phyloP scores from a whole-genome alignment of 176 grass and related monocot species.

The Aegilops bicornis region DNA sequence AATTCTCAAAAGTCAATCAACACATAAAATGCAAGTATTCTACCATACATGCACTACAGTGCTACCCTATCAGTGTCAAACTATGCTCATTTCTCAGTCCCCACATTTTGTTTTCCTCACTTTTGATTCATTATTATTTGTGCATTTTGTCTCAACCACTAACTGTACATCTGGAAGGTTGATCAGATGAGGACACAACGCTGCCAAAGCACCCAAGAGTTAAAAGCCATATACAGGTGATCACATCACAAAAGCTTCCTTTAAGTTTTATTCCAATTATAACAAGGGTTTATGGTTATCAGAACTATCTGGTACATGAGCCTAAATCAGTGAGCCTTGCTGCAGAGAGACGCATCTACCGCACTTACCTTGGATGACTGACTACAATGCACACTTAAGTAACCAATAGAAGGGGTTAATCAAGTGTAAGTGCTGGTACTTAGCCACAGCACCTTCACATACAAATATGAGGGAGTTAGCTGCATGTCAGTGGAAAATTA shows the following conservation, averaged over 20 bases:
- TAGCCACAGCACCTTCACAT: neutral
- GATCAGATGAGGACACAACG: neutral
- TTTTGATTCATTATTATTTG: slow-evolving; percentile 13
- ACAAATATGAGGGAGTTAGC: neutral
- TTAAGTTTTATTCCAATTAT: neutral
- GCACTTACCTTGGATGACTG: neutral
- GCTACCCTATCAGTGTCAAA: neutral
- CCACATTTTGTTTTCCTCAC: neutral
- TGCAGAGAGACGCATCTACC: neutral
- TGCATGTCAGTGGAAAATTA: neutral
- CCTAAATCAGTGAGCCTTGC: neutral
- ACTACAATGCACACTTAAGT: neutral
- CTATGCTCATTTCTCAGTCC: neutral
- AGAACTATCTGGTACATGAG: neutral
- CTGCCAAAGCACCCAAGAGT: neutral
- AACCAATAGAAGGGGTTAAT: neutral
- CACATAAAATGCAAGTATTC: neutral
- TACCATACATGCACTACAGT: neutral
- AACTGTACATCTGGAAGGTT: neutral
- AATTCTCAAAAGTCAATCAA: slow-evolving; percentile 19
- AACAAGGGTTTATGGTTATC: neutral
- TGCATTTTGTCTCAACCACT: slow-evolving; percentile 8
- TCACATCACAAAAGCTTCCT: neutral
- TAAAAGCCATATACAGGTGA: neutral
- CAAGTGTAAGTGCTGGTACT: neutral